phyloP scores from a whole-genome alignment of 2,329 filamentous ascomycete species.

The Xylariaceae sp. region DNA sequence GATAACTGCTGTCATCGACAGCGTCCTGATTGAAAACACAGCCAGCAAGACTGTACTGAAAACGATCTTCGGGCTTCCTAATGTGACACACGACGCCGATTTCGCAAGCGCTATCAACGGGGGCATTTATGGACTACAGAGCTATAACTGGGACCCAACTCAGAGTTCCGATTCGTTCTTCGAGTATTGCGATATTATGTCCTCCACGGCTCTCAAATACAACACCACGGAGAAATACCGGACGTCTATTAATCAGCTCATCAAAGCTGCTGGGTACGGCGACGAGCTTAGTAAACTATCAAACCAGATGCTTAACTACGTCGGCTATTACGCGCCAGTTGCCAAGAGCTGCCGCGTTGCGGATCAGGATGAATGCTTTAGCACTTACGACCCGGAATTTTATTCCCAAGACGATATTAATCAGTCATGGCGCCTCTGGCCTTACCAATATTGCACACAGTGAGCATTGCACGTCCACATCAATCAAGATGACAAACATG shows the following conservation, averaged over 20 bases:
- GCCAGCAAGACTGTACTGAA: slow-evolving; percentile 44
- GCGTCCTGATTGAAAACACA: slow-evolving; percentile 44
- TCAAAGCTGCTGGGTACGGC: slow-evolving; percentile 41
- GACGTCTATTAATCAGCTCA: slow-evolving; percentile 37
- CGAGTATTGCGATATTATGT: slow-evolving; percentile 48
- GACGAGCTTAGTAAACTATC: slow-evolving; percentile 37
- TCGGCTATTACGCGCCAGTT: slow-evolving; percentile 41
- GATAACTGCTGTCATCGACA: slow-evolving; percentile 50
- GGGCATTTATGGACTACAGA: slow-evolving; percentile 45
- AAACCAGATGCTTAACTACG: slow-evolving; percentile 50
- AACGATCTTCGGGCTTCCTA: slow-evolving; percentile 44
- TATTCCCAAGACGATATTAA: slow-evolving; percentile 36
- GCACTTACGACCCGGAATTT: slow-evolving; percentile 33
- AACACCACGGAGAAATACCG: slow-evolving; percentile 37
- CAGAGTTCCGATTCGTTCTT: slow-evolving; percentile 42
- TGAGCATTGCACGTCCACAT: slow-evolving; percentile 32
- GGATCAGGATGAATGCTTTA: slow-evolving; percentile 39
- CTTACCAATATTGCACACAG: slow-evolving; percentile 56
- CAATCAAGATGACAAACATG: background rate
- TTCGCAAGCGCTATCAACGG: slow-evolving; percentile 44
- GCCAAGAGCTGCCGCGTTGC: slow-evolving; percentile 19
- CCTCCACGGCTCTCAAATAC: slow-evolving; percentile 41
- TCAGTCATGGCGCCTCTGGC: slow-evolving; percentile 47
- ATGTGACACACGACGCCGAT: slow-evolving; percentile 45
- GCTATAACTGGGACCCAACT: slow-evolving; percentile 53